These are phyloP conservation scores for Raddia distichophylla DNA, from an alignment of 176 grass and related monocot genomes.

Conservation along the genomic window DNA sequence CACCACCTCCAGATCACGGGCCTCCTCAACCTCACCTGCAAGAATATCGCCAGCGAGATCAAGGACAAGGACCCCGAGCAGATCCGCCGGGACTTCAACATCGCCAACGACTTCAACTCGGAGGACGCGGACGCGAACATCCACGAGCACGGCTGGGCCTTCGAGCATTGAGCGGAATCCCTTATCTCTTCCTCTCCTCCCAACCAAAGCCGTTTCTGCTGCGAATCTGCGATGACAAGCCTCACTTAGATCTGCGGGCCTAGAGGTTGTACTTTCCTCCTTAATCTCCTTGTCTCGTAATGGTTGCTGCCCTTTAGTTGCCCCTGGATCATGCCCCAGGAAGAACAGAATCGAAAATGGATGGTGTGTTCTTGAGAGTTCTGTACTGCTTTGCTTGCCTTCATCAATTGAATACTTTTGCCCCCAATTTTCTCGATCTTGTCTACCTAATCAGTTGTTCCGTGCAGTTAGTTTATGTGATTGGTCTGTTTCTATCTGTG, in stretches of 20 bases:
- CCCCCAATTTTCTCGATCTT: background rate
- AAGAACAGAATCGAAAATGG: slow-evolving; percentile 20
- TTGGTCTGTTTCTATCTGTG: background rate
- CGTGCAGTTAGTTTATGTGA: background rate
- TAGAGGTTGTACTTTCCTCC: background rate
- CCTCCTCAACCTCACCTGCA: background rate
- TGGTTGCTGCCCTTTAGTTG: background rate
- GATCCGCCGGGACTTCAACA: slow-evolving; percentile 9
- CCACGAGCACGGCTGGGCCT: slow-evolving; percentile 1
- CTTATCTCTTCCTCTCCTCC: too few species aligned
- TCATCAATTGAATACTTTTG: slow-evolving; percentile 17
- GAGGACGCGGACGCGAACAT: background rate
- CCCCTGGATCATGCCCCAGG: background rate
- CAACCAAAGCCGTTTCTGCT: too few species aligned
- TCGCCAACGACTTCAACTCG: slow-evolving; percentile 1
- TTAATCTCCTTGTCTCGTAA: background rate
- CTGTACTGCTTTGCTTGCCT: slow-evolving; percentile 15
- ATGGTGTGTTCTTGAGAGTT: background rate
- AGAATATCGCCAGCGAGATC: slow-evolving; percentile 3
- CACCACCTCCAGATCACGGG: slow-evolving; percentile 12
- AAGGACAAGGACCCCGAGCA: background rate
- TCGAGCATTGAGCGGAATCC: background rate
- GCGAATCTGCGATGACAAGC: background rate
- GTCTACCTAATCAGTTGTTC: background rate
- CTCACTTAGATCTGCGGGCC: slow-evolving; percentile 14